phyloP scores from a whole-genome alignment of 306 rosid species.

The Corylus heterophylla region DNA sequence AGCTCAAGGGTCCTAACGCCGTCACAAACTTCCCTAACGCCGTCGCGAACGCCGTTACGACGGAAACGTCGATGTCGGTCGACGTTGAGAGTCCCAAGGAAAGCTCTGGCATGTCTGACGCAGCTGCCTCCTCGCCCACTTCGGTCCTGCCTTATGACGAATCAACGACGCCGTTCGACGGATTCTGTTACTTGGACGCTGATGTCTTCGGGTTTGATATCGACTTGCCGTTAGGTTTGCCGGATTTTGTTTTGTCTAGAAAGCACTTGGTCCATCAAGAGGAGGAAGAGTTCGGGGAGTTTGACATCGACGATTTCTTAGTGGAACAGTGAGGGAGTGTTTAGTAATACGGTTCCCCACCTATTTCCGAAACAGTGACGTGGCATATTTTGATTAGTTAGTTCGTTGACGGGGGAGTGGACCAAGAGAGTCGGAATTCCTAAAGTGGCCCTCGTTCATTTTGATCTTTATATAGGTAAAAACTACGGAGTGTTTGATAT shows the following conservation, averaged over 20 bases:
- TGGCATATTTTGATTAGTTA: neutral
- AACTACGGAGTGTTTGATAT: constrained; percentile 27
- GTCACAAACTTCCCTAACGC: constrained; percentile 57
- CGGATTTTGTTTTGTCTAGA: constrained; percentile 42
- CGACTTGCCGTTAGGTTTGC: constrained; percentile 45
- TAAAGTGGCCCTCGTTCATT: constrained; percentile 25
- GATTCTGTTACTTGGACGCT: constrained; percentile 34
- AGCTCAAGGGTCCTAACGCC: constrained; percentile 64
- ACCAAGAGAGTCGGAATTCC: constrained; percentile 3
- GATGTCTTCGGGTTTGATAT: constrained; percentile 49
- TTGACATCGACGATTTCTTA: constrained; percentile 59
- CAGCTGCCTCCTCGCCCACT: constrained; percentile 41
- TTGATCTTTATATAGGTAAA: neutral
- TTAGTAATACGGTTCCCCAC: constrained; percentile 19
- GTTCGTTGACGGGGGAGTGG: too few relatives aligned
- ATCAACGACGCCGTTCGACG: constrained; percentile 19
- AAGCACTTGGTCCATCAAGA: constrained; percentile 20
- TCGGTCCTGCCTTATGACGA: constrained; percentile 53
- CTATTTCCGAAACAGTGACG: neutral
- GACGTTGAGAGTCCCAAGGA: constrained; percentile 5
- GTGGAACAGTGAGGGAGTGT: constrained; percentile 21
- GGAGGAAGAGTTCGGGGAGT: constrained; percentile 70
- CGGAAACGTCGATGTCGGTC: neutral
- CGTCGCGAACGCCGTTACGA: neutral
- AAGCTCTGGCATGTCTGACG: constrained; percentile 31